A percentile compares a stretch with the other conserved stretches of the same genome.
Evolutionary conservation across 257 asterid genomes (phyloP).

Genomic region (Ligustrum vulgare): DNA sequence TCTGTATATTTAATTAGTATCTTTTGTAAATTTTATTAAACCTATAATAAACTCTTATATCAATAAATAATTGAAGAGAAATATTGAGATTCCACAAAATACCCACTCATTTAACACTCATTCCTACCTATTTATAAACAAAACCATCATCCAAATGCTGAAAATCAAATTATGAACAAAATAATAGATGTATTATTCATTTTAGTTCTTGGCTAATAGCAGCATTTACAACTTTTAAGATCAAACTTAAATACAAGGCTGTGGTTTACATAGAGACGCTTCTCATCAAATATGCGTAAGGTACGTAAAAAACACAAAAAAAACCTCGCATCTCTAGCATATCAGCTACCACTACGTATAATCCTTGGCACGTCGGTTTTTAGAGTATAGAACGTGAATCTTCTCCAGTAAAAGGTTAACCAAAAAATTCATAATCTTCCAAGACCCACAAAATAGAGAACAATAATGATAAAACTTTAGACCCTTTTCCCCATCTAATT

Average conservation of each 20-base stretch:
- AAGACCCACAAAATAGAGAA: background rate
- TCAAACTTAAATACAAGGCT: background rate
- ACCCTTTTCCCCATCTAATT: background rate
- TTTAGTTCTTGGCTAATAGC: background rate
- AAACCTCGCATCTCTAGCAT: constrained; percentile 25
- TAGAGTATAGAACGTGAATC: background rate
- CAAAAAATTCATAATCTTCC: constrained; percentile 5
- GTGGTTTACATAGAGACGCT: background rate
- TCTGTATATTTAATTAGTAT: no score
- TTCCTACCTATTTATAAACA: no score
- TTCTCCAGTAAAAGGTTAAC: constrained; percentile 2
- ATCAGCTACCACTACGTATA: constrained; percentile 24
- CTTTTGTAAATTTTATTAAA: no score
- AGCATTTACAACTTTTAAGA: background rate
- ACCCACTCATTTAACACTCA: no score
- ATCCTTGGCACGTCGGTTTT: background rate
- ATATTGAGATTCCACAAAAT: no score
- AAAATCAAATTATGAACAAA: background rate
- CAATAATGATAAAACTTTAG: constrained; percentile 1
- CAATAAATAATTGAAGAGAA: no score
- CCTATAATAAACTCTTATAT: no score
- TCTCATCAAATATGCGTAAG: background rate
- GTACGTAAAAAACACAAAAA: constrained; percentile 25
- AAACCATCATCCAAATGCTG: background rate
- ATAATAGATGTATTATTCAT: background rate